A percentile compares a stretch with the other conserved stretches of the same genome.
phyloP scores from a whole-genome alignment of 352 stramenopile species.

The Globisporangium radiosum region DNA sequence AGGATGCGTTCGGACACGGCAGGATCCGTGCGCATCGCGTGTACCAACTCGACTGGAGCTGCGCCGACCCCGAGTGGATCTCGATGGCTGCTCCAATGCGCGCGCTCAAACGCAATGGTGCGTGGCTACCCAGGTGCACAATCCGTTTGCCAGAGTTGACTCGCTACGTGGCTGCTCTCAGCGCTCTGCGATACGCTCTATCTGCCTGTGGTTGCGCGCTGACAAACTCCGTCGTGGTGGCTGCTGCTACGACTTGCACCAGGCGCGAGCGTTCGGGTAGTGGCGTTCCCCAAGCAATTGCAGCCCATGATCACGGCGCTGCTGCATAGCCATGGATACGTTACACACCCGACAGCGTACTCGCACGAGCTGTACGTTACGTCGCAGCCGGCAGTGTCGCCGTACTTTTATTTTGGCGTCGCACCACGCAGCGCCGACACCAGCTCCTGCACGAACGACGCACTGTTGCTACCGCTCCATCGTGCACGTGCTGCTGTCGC shows the following conservation, averaged over 20 bases:
- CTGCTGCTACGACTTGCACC: too few species aligned
- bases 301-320: slow-evolving; percentile 27
- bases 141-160: too few species aligned
- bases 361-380: slow-evolving; percentile 45
- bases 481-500: slow-evolving; percentile 4
- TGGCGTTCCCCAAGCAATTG: slow-evolving; percentile 31
- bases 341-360: slow-evolving; percentile 30
- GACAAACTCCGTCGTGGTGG: too few species aligned
- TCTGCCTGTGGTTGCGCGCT: too few species aligned
- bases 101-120: slow-evolving; percentile 2
- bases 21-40: slow-evolving; percentile 44
- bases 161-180: not conserved
- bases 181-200: too few species aligned
- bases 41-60: slow-evolving; percentile 41
- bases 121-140: not conserved
- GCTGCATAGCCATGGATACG: slow-evolving; percentile 24
- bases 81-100: slow-evolving; percentile 3
- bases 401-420: slow-evolving; percentile 36
- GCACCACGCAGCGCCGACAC: not conserved
- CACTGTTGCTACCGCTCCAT: too few species aligned
- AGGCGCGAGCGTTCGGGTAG: slow-evolving; percentile 19
- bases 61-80: slow-evolving; percentile 39
- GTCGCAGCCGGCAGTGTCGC: slow-evolving; percentile 17
- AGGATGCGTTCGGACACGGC: slow-evolving; percentile 14
- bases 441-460: not conserved